Evolutionary conservation across 805 yeast genomes (phyloP), one percentile per base, ranked within the genome.

Genomic region (Yarrowia sp.): DNA sequence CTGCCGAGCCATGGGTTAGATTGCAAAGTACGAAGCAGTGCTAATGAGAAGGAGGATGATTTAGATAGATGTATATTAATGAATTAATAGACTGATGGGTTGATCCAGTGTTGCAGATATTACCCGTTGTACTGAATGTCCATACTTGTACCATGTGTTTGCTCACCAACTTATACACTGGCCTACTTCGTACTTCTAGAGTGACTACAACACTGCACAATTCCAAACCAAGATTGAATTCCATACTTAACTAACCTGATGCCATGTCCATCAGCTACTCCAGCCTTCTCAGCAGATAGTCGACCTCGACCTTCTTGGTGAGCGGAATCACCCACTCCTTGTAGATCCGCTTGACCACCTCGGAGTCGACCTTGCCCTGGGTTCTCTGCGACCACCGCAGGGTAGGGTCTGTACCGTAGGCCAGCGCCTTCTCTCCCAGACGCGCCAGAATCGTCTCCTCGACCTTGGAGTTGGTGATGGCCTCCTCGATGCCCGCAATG

Each of bases 251-350:
- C n/a, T n/a, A n/a, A n/a, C n/a, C n/a, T n/a, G n/a, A n/a, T n/a
- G n/a, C n/a, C n/a, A n/a, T n/a, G n/a, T n/a, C n/a, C n/a, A n/a
- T n/a, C n/a, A n/a, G n/a, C 10, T 31, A 36, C 38, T 88, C 96
- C 61, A 92, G 75, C 73, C 99, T 81, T 71, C 94, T 81, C 70
- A 94, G 75, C 62, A 94, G 77, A 70, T 94, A 94, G 64, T 93
- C 97, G 22, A 94, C 88, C 76, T 94, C 99, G 21, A 94, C 98
- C 73, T 88, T 87, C 74, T 93, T 94, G 7, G 99, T 94, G 71
- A 94, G 78, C 9, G 98, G 98, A 68, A 94, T 94, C 41, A 94
- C 88, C 76, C 85, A 87, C 47, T 90, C 91, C 73, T 87, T 84
- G 77, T 93, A 94, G 65, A 94, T 85, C 63, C 82, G 79, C 12